A percentile compares a stretch with the other conserved stretches of the same genome.
Evolutionary conservation across 2,329 filamentous ascomycete species (phyloP).

Genomic region (Lasiodiplodia gonubiensis): DNA sequence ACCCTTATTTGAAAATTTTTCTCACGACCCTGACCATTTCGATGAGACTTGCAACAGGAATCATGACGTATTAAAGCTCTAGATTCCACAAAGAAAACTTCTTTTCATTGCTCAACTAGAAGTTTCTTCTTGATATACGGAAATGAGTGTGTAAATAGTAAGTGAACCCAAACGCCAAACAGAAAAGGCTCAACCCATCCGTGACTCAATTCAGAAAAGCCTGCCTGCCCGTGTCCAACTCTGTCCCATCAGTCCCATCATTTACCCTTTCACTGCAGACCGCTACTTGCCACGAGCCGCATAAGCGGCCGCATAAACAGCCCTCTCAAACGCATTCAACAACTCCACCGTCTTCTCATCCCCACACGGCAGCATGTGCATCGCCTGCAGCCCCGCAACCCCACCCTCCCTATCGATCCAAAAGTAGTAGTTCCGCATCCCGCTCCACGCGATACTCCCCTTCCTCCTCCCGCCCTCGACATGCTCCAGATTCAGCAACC

Average conservation of each 20-base stretch:
- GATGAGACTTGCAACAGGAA: too few relatives aligned
- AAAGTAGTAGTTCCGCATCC: conserved; percentile 6
- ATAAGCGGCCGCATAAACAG: neutral
- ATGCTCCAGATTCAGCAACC: conserved; percentile 1
- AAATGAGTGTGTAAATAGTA: too few relatives aligned
- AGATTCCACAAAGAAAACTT: too few relatives aligned
- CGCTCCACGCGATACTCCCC: neutral
- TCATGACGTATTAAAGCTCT: too few relatives aligned
- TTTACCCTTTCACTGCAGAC: neutral
- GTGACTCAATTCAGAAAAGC: too few relatives aligned
- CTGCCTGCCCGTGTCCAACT: neutral
- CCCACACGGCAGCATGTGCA: conserved; percentile 9
- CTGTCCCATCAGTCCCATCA: neutral
- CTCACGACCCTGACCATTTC: too few relatives aligned
- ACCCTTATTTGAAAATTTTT: too few relatives aligned
- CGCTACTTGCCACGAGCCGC: too few relatives aligned
- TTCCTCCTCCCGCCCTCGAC: neutral
- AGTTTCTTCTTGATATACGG: too few relatives aligned
- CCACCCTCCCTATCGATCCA: conserved; percentile 9
- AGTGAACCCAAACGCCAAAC: too few relatives aligned
- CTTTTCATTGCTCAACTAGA: too few relatives aligned
- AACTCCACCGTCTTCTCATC: conserved; percentile 15
- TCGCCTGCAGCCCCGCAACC: neutral
- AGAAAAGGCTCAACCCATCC: too few relatives aligned
- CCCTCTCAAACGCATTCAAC: conserved; percentile 6